Evolutionary conservation across 305 asterid genomes (phyloP).

Genomic region (Solanum aculeatissimum): DNA sequence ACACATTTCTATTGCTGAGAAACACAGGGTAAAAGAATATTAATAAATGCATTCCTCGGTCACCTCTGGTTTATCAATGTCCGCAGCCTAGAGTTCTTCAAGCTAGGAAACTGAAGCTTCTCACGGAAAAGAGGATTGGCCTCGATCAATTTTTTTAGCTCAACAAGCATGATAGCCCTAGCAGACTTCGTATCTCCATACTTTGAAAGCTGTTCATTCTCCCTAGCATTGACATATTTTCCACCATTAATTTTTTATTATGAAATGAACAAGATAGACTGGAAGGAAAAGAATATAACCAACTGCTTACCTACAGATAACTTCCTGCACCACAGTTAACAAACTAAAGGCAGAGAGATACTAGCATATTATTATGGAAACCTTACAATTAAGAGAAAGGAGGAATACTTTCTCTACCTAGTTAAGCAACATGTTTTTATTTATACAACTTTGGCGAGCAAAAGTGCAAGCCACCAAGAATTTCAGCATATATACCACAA

Average conservation of each 20-base stretch:
- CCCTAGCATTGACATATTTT: slow-evolving; percentile 26
- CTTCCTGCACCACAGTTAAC: not conserved
- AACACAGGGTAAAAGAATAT: not conserved
- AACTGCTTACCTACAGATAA: not conserved
- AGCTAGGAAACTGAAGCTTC: slow-evolving; percentile 56
- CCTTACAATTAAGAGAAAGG: not conserved
- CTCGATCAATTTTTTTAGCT: slow-evolving; percentile 50
- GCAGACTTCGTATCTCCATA: slow-evolving; percentile 59
- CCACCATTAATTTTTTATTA: not conserved
- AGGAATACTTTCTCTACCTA: not conserved
- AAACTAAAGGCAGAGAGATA: not conserved
- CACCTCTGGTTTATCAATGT: slow-evolving; percentile 65
- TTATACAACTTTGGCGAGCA: not conserved
- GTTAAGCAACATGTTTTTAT: not conserved
- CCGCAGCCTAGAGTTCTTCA: slow-evolving; percentile 52
- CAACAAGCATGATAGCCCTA: slow-evolving; percentile 46
- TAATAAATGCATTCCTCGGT: not conserved
- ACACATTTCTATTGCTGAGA: not conserved
- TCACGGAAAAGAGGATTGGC: slow-evolving; percentile 58
- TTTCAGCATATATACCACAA: not conserved
- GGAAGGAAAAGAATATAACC: not conserved
- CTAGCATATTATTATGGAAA: not conserved
- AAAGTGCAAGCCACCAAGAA: not conserved
- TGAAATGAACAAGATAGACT: not conserved
- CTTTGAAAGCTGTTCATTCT: slow-evolving; percentile 50